These are phyloP conservation scores for Ophiocordyceps australis DNA, from an alignment of 2,329 filamentous ascomycete genomes.

Conservation along the genomic window DNA sequence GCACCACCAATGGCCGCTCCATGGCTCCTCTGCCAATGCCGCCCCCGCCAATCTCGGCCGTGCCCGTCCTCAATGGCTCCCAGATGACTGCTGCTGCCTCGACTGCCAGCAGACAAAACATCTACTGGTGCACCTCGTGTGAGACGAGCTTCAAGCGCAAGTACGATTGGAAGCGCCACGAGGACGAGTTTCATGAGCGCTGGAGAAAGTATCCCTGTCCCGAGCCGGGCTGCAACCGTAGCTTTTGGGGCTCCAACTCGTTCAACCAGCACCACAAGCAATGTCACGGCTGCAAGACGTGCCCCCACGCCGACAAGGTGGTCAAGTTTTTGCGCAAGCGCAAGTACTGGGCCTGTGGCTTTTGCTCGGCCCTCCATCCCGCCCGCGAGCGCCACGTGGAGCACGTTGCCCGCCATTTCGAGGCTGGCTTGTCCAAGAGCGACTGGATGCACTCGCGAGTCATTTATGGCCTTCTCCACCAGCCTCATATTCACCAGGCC, in stretches of 20 bases:
- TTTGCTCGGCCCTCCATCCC: conserved; percentile 44
- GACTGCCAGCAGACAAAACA: conserved; percentile 20
- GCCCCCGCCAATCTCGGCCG: conserved; percentile 10
- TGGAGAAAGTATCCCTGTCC: conserved; percentile 50
- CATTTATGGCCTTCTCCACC: conserved; percentile 48
- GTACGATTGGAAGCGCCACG: conserved; percentile 52
- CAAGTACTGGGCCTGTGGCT: conserved; percentile 51
- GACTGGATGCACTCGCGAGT: conserved; percentile 56
- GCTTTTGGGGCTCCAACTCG: conserved; percentile 49
- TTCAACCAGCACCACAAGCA: conserved; percentile 52
- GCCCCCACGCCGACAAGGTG: conserved; percentile 45
- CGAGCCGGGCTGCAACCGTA: conserved; percentile 43
- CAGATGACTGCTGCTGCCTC: conserved; percentile 10
- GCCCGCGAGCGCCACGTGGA: conserved; percentile 50
- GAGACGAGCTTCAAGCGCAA: conserved; percentile 51
- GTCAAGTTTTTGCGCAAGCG: conserved; percentile 44
- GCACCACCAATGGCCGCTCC: conserved; percentile 13
- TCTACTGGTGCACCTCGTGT: conserved; percentile 38
- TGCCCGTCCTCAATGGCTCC: conserved; percentile 14
- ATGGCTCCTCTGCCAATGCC: conserved; percentile 18
- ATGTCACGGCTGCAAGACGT: conserved; percentile 45
- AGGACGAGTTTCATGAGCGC: conserved; percentile 52
- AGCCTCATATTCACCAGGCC: conserved; percentile 39
- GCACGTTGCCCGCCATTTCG: conserved; percentile 50
- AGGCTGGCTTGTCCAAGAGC: conserved; percentile 39